phyloP scores from a whole-genome alignment of 1,139 yeast species.

The Kodamaea sp. region DNA sequence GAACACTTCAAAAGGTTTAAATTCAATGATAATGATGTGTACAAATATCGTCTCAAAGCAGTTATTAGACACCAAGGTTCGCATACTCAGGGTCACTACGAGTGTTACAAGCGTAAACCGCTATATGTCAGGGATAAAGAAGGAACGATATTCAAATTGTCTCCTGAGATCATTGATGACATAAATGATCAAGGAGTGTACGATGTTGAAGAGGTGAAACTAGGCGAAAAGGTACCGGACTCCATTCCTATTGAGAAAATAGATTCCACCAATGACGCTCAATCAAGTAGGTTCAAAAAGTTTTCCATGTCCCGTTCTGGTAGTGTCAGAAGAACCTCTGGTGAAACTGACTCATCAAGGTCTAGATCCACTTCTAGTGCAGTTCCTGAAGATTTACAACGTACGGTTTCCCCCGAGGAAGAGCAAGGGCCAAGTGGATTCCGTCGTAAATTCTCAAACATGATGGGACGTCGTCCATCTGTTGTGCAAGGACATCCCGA shows the following conservation, averaged over 20 bases:
- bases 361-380: constrained; percentile 7
- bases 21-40: constrained; percentile 46
- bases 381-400: constrained; percentile 2
- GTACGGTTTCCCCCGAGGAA: constrained; percentile 2
- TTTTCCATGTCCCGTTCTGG: constrained; percentile 15
- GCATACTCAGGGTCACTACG: constrained; percentile 89
- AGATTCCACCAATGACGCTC: background rate
- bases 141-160: constrained; percentile 48
- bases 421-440: constrained; percentile 15
- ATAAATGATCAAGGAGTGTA: constrained; percentile 9
- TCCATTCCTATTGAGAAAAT: background rate
- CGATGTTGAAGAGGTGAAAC: constrained; percentile 3
- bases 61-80: constrained; percentile 85
- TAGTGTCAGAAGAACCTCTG: constrained; percentile 5
- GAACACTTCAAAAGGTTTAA: constrained; percentile 43
- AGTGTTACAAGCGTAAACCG: constrained; percentile 74
- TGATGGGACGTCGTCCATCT: constrained; percentile 50
- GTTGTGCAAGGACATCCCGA: constrained; percentile 43
- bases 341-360: constrained; percentile 4
- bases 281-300: constrained; percentile 11
- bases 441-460: constrained; percentile 38
- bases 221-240: constrained; percentile 1
- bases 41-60: constrained; percentile 64
- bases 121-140: constrained; percentile 52
- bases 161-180: constrained; percentile 46